A percentile compares a stretch with the other conserved stretches of the same genome.
Evolutionary conservation across 2,329 filamentous ascomycete species (phyloP).

Genomic region (Trichoderma sp.): DNA sequence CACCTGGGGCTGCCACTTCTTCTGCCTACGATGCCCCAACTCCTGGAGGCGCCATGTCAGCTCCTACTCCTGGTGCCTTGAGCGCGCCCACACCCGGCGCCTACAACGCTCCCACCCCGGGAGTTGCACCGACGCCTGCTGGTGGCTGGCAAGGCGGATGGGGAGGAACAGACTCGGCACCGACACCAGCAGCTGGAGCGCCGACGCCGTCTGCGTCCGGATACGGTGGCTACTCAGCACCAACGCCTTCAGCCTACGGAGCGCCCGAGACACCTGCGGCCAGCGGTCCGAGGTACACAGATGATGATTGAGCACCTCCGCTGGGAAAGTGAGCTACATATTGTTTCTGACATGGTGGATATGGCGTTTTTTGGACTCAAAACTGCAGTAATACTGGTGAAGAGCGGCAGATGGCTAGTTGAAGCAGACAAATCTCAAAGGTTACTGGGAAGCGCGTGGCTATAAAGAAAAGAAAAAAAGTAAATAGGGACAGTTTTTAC

Average conservation of each 20-base stretch:
- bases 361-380: conserved; percentile 7
- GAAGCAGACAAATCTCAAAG: not conserved
- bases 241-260: conserved; percentile 62
- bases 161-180: conserved; percentile 60
- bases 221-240: conserved; percentile 52
- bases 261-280: conserved; percentile 61
- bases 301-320: conserved; percentile 41
- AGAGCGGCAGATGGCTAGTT: not conserved
- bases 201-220: conserved; percentile 68
- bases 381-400: conserved; percentile 8
- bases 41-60: conserved; percentile 56
- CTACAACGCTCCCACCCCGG: conserved; percentile 62
- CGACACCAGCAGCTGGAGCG: conserved; percentile 63
- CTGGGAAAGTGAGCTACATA: not conserved
- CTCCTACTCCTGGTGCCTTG: conserved; percentile 60
- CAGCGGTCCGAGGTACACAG: conserved; percentile 53
- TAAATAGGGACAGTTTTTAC: not conserved
- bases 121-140: conserved; percentile 67
- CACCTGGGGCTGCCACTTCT: conserved; percentile 46
- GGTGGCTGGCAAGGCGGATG: conserved; percentile 59
- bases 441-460: conserved; percentile 1
- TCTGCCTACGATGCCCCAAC: conserved; percentile 67
- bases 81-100: conserved; percentile 71
- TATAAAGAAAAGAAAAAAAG: not conserved
- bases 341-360: not conserved